Conservation (phyloP, 2,329 filamentous ascomycete species). For the Orbilia quercus region DNA sequence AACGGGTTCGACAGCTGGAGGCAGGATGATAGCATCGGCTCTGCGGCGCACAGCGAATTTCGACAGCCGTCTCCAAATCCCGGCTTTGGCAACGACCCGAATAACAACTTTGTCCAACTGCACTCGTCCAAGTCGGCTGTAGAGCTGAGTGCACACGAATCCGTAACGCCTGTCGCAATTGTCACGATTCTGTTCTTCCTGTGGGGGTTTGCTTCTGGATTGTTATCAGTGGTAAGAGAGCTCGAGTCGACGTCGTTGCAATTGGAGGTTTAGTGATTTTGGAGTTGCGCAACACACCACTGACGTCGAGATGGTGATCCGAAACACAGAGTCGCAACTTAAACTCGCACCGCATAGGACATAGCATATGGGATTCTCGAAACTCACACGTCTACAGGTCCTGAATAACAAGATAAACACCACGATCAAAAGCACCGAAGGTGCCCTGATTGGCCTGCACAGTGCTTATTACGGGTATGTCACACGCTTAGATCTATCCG, state of each 20-base stretch:
- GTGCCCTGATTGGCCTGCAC: constrained; percentile 63
- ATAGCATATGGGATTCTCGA: constrained; percentile 49
- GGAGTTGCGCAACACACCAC: constrained; percentile 28
- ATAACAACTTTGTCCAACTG: constrained; percentile 52
- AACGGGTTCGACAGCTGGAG: constrained; percentile 50
- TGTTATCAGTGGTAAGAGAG: constrained; percentile 62
- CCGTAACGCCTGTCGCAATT: constrained; percentile 58
- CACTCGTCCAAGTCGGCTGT: constrained; percentile 52
- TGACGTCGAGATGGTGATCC: not conserved
- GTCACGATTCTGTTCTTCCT: constrained; percentile 67
- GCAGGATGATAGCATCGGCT: constrained; percentile 44
- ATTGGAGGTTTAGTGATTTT: constrained; percentile 29
- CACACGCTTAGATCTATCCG: not conserved
- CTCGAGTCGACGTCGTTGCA: not conserved
- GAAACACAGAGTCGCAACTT: constrained; percentile 33
- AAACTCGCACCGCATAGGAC: constrained; percentile 65
- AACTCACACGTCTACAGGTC: constrained; percentile 16
- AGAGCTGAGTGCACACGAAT: constrained; percentile 50
- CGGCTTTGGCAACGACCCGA: constrained; percentile 45
- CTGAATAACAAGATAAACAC: constrained; percentile 52
- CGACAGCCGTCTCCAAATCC: constrained; percentile 52
- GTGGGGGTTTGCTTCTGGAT: constrained; percentile 66
- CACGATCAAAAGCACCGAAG: constrained; percentile 47
- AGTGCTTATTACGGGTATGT: constrained; percentile 67
- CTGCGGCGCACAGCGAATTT: constrained; percentile 46